Base-by-base conservation (phyloP, 768 basidiomycete genomes). In the Chalciporus pseudorubinellus region DNA sequence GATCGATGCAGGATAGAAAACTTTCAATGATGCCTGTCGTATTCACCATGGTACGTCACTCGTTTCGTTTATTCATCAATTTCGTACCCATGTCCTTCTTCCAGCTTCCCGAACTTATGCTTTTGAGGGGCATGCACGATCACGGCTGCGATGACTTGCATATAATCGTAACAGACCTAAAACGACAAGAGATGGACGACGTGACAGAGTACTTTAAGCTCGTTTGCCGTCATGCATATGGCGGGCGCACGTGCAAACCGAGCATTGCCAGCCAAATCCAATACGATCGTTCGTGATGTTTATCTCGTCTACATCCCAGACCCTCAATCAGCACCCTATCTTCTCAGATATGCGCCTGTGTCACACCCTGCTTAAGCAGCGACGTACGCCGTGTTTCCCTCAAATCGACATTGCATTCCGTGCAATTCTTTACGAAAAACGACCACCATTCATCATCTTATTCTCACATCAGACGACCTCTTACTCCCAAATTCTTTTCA, bases 401-500 rank as follows among this genome's bases (percentile, higher is more conserved):
- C 87, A 89, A 68, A 85, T 89, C 69, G 87, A 89, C 69, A 78
- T 89, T 52, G 81, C 83, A 31, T 75, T 89, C 47, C 85, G 87
- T 34, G 86, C 87, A 12, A 83, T 89, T 59, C 74, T 89, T 4
- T 77, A 83, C 71, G 87, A 89, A 68, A 88, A 88, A 62, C 78
- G 76, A 44, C 87, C 87, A 5, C 87, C 83, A 33, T 89, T 89
- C 67, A 73, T 89, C 59, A 77, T 89, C 41, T 76, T 89, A 55
- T 89, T 89, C 68, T 89, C 87, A 22, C 85, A 86, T 62, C 86
- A 89, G 64, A 84, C 85, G 24, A 85, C 85, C 10, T 89, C 87
- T 14, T 89, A 87, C 58, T 89, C 87, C 29, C 87, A 88, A 69
- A 87, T 89, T 55, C 78, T 89, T 65, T 89, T 89, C 75, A 87